Evolutionary conservation across 768 basidiomycete species (phyloP).

Genomic region (Lentinus brumalis): DNA sequence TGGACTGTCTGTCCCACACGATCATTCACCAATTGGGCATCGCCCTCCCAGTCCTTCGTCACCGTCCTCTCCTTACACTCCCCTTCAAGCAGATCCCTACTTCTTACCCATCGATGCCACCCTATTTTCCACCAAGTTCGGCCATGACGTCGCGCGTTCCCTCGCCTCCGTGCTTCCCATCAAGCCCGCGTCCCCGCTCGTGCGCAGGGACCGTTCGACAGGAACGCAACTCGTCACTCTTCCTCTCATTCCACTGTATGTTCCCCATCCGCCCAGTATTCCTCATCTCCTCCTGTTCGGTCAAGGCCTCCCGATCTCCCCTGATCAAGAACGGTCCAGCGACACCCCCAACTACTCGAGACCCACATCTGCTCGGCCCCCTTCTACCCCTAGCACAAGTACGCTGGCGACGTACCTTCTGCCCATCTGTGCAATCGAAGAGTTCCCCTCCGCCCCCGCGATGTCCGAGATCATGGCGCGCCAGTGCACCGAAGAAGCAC

Average conservation of each 20-base stretch:
- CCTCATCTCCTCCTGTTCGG: slow-evolving; percentile 62
- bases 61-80: slow-evolving; percentile 28
- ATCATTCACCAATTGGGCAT: not conserved
- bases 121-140: slow-evolving; percentile 44
- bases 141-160: slow-evolving; percentile 37
- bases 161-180: slow-evolving; percentile 3
- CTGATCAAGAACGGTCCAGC: slow-evolving; percentile 30
- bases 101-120: slow-evolving; percentile 52
- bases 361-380: not conserved
- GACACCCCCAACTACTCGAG: not conserved
- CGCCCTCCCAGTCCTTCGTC: not conserved
- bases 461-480: slow-evolving; percentile 57
- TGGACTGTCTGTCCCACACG: not conserved
- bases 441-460: slow-evolving; percentile 61
- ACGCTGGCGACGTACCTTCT: slow-evolving; percentile 52
- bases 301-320: slow-evolving; percentile 48
- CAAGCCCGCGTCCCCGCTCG: slow-evolving; percentile 23
- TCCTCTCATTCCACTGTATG: slow-evolving; percentile 49
- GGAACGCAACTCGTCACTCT: slow-evolving; percentile 44
- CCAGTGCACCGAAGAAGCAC: slow-evolving; percentile 37
- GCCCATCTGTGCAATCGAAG: slow-evolving; percentile 49
- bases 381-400: not conserved
- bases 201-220: slow-evolving; percentile 32
- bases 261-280: slow-evolving; percentile 57
- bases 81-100: slow-evolving; percentile 31